These are phyloP conservation scores for Malania oleifera DNA, from an alignment of 164 flowering plant genomes.

Conservation along the genomic window DNA sequence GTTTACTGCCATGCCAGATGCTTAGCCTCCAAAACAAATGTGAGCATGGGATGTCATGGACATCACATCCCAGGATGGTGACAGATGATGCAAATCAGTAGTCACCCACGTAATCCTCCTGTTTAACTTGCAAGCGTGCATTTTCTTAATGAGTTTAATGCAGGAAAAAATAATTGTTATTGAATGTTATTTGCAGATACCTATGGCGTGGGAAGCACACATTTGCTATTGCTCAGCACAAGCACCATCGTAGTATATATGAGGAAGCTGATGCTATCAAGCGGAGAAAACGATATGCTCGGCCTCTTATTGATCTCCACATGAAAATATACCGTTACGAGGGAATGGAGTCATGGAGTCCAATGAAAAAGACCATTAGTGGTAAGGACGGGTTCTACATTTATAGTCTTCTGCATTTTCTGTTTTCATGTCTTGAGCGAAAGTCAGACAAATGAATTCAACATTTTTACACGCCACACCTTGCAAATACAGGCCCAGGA, in stretches of 20 bases:
- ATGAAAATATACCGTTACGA: constrained; percentile 86
- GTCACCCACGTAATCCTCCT: too few species aligned
- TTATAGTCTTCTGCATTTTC: background rate
- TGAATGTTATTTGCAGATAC: constrained; percentile 52
- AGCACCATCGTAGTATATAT: constrained; percentile 82
- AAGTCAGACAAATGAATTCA: too few species aligned
- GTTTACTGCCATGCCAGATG: too few species aligned
- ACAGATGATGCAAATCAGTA: too few species aligned
- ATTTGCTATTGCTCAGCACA: constrained; percentile 94
- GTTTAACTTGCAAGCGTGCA: background rate
- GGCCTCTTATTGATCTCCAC: constrained; percentile 91
- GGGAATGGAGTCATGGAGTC: constrained; percentile 90
- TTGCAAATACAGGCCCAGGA: too few species aligned
- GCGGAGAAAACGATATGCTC: constrained; percentile 93
- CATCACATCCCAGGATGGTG: too few species aligned
- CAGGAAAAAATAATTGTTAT: background rate
- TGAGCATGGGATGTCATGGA: too few species aligned
- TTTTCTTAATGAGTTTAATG: background rate
- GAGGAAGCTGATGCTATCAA: constrained; percentile 98
- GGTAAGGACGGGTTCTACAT: constrained; percentile 45
- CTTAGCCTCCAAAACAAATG: too few species aligned
- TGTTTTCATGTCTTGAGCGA: too few species aligned
- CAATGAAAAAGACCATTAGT: constrained; percentile 50
- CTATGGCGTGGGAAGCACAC: constrained; percentile 96
- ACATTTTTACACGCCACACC: too few species aligned